Percentiles rank a stretch among this genome's conserved stretches.
Conservation (phyloP, 2,329 filamentous ascomycete species). For the Graphilbum sp. region DNA sequence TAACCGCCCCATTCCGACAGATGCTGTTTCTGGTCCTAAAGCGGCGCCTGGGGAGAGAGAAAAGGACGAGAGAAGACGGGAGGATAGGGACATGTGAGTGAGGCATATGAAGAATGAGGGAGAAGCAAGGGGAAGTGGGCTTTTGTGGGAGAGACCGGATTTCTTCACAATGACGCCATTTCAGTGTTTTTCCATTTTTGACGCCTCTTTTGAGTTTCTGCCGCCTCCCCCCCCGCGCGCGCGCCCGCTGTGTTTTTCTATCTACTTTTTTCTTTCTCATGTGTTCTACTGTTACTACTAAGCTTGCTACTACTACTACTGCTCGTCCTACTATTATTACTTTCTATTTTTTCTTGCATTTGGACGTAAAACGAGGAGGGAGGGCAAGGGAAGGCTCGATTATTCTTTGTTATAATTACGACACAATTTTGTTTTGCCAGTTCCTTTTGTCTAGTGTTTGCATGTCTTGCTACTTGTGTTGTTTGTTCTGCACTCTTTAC, state of each 20-base stretch:
- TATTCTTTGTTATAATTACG: slow-evolving; percentile 5
- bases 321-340: not conserved
- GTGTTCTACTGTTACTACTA: not conserved
- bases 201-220: not conserved
- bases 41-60: too few relatives aligned
- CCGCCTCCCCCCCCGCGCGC: not conserved
- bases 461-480: not conserved
- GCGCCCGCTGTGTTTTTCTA: too few relatives aligned
- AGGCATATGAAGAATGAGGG: not conserved
- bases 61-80: not conserved
- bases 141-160: slow-evolving; percentile 1
- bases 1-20: too few relatives aligned
- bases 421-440: not conserved
- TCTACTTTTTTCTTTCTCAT: slow-evolving; percentile 5
- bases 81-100: too few relatives aligned
- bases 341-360: slow-evolving; percentile 1
- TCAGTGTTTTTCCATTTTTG: too few relatives aligned
- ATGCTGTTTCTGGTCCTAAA: too few relatives aligned
- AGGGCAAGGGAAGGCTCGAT: slow-evolving; percentile 6
- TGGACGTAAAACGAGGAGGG: slow-evolving; percentile 3
- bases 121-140: not conserved
- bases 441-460: not conserved
- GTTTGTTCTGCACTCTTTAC: not conserved
- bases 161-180: not conserved
- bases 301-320: not conserved